Base-by-base conservation (phyloP, 2,329 filamentous ascomycete species). In the Fusarium protoensiforme region DNA sequence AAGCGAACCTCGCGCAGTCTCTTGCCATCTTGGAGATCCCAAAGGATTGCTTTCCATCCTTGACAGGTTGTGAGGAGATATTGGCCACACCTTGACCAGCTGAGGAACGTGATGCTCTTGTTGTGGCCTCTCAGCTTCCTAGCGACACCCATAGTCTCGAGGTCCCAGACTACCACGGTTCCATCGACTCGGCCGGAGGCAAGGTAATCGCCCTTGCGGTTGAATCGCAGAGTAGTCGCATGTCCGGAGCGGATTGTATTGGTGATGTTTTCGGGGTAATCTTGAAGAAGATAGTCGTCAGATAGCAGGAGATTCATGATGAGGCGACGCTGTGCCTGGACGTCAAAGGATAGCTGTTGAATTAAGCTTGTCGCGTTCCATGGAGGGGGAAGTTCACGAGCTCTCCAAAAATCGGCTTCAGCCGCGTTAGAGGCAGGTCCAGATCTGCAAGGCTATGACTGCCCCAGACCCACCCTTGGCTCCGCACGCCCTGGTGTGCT, bases 61-160 rank as follows among this genome's bases (percentile, higher is more conserved):
- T 98, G 94, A 51, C 95, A 97, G 13, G 95, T 94, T 67, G 94
- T 98, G 65, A 99, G 89, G 61, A 99, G 87, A 83, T 98, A 98
- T 74, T 94, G 90, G 29, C 96, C 96, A 83, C 95, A 94, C 77
- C 92, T 89, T 61, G 96, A 98, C 96, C 96, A 99, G 85, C 95
- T 97, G 68, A 99, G 84, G 60, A 94, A 98, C 77, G 97, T 96
- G 65, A 99, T 95, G 80, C 96, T 96, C 80, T 94, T 92, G 59
- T 94, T 97, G 84, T 99, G 96, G 14, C 96, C 96, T 74, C 94
- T 91, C 72, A 99, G 87, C 84, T 98, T 99, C 80, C 95, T 92
- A 67, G 96, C 96, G 6, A 98, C 94, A 39, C 96, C 96, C 88
- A 97, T 97, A 11, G 97, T 99, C 84, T 99, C 97, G 58, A 98